Base-by-base conservation (phyloP, 164 flowering plant genomes). In the Magnolia sinica region DNA sequence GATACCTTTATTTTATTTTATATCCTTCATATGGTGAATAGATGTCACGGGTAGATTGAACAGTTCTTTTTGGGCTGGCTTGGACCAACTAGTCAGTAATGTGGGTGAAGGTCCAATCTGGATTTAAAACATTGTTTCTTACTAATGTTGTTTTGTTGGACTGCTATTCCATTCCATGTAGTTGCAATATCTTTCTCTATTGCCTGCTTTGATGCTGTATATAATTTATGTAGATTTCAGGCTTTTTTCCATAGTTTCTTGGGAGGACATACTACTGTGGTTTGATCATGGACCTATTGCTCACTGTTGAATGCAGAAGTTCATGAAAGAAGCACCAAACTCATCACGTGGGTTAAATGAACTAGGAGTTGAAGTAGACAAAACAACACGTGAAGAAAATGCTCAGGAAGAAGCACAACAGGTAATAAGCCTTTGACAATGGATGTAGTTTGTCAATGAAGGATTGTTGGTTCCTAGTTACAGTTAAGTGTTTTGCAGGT, bases 391-490 rank as follows among this genome's bases (percentile, higher is more conserved):
- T 78, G 87, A 81, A 79, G 86, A 82, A 77, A 79, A 68, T 79
- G 73, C 63, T 74, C 55, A 51, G 50, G 66, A 63, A 66, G 89
- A 79, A 79, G 55, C 77, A 85, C 89, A 86, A 76, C 95, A 91
- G 91, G 97, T 93, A 84, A 64, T 31, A 14, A 22, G 58, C 73
- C 73, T 72, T 50, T 52, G 4, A 14, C 7, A 19, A 55, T 23
- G 16, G 59, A 68, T 3, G 22, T 23, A 55, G 23, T 71, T 50
- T 73, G 50, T 13, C 14, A 51, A 22, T 22, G 10, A 55, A 52
- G 49, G 29, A 49, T 49, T 63, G 58, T 20, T 58, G 37, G 51
- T 49, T 73, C 69, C 23, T 73, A 51, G 8, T 71, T 58, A 29
- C 20, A 29, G 49, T 68, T 11, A 27, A 51, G 31, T 67, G 8